A percentile compares a stretch with the other conserved stretches of the same genome.
Evolutionary conservation across 768 basidiomycete genomes (phyloP).

Genomic region (Mycena leptocephala): DNA sequence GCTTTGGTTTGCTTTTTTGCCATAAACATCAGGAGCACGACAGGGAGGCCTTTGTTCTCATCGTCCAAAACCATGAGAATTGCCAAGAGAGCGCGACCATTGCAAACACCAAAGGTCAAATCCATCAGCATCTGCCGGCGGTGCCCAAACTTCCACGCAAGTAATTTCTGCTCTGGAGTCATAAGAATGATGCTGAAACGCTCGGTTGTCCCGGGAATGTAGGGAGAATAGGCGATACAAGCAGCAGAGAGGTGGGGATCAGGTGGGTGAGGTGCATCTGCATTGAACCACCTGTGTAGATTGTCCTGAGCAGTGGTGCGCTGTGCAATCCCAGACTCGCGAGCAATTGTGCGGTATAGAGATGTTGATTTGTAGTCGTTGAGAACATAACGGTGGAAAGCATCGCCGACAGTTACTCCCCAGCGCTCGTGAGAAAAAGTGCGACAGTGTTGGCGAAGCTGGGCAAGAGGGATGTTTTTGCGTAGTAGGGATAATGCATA

Average conservation of each 20-base stretch:
- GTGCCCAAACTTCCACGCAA: slow-evolving; percentile 5
- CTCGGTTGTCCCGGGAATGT: slow-evolving; percentile 23
- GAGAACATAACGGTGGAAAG: slow-evolving; percentile 31
- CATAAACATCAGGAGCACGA: not conserved
- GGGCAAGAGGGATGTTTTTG: slow-evolving; percentile 37
- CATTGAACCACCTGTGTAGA: slow-evolving; percentile 43
- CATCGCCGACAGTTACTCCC: slow-evolving; percentile 37
- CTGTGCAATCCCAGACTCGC: slow-evolving; percentile 41
- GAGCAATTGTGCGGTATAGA: slow-evolving; percentile 38
- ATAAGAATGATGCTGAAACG: slow-evolving; percentile 40
- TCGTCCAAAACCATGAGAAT: slow-evolving; percentile 30
- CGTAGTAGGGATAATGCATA: slow-evolving; percentile 38
- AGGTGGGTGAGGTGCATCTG: slow-evolving; percentile 36
- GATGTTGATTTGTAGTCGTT: slow-evolving; percentile 39
- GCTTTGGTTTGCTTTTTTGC: not conserved
- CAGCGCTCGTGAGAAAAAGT: slow-evolving; percentile 37
- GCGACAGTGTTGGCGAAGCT: slow-evolving; percentile 37
- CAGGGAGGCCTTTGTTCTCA: not conserved
- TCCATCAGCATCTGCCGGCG: not conserved
- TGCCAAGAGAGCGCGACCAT: slow-evolving; percentile 6
- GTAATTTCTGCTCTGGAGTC: slow-evolving; percentile 18
- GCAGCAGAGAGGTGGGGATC: slow-evolving; percentile 35
- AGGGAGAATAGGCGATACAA: slow-evolving; percentile 42
- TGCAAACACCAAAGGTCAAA: slow-evolving; percentile 31
- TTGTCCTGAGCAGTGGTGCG: slow-evolving; percentile 42